These are phyloP conservation scores for Miscanthus lutarioriparius DNA, from an alignment of 176 grass and related monocot genomes.

Conservation along the genomic window DNA sequence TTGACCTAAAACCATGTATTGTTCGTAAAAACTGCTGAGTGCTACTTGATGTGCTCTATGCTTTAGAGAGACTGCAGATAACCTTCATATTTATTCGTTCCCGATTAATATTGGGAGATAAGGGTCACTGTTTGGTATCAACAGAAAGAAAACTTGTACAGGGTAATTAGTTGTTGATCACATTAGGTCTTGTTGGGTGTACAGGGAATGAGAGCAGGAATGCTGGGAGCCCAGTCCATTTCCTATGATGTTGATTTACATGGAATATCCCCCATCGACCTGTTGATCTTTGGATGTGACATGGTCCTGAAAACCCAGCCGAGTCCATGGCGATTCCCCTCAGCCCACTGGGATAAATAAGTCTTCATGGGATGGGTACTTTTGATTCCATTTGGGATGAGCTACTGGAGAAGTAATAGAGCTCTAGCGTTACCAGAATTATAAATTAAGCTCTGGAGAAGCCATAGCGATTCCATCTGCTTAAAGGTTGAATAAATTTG, in stretches of 20 bases:
- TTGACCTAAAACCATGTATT: conserved; percentile 19
- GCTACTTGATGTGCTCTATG: conserved; percentile 10
- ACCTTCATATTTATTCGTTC: not conserved
- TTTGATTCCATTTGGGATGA: not conserved
- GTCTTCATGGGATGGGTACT: not conserved
- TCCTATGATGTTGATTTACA: not conserved
- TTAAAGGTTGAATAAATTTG: conserved; percentile 20
- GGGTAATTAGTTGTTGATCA: not conserved
- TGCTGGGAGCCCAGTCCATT: not conserved
- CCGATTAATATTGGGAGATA: not conserved
- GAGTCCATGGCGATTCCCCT: not conserved
- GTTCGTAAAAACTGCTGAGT: not conserved
- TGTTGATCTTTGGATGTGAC: not conserved
- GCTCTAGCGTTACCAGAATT: not conserved
- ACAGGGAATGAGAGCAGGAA: not conserved
- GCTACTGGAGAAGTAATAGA: not conserved
- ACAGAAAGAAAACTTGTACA: not conserved
- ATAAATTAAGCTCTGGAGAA: not conserved
- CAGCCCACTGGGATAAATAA: not conserved
- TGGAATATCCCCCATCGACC: not conserved
- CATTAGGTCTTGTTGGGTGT: not conserved
- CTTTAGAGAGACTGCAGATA: not conserved
- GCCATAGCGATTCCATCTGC: not conserved
- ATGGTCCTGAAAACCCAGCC: not conserved
- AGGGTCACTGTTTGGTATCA: conserved; percentile 2